phyloP scores from a whole-genome alignment of 106 monocot species.

The Dendrobium nobile region DNA sequence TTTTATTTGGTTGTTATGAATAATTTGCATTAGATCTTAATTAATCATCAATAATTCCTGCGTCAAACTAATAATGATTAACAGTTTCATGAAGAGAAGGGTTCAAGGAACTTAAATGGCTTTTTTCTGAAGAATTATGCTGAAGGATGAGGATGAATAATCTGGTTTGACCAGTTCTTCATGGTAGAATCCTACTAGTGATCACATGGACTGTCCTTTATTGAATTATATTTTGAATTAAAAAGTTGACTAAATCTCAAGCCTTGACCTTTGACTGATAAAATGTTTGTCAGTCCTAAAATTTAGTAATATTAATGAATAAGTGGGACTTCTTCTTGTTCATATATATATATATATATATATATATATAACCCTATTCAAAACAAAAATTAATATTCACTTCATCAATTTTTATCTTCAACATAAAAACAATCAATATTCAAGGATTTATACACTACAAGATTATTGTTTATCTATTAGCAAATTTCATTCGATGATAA shows the following conservation, averaged over 20 bases:
- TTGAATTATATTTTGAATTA: background rate
- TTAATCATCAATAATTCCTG: too few relatives aligned
- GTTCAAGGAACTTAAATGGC: too few relatives aligned
- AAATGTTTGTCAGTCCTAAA: background rate
- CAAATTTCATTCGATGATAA: too few relatives aligned
- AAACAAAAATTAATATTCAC: background rate
- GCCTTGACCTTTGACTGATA: background rate
- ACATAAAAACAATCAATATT: too few relatives aligned
- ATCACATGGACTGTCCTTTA: background rate
- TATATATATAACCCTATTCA: background rate
- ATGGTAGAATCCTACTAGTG: background rate
- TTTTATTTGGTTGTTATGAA: too few relatives aligned
- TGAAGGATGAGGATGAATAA: background rate
- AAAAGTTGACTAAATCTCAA: background rate
- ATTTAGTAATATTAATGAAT: too few relatives aligned
- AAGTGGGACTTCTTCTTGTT: too few relatives aligned
- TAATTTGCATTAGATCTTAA: too few relatives aligned
- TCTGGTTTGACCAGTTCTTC: background rate
- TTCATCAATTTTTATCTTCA: too few relatives aligned
- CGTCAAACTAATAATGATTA: background rate
- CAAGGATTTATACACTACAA: too few relatives aligned
- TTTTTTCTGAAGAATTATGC: background rate
- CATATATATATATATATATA: slow-evolving; percentile 1
- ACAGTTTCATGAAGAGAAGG: too few relatives aligned
- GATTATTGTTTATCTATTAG: too few relatives aligned